Base-by-base conservation (phyloP, 805 yeast species). In the Ogataea naganishii region DNA sequence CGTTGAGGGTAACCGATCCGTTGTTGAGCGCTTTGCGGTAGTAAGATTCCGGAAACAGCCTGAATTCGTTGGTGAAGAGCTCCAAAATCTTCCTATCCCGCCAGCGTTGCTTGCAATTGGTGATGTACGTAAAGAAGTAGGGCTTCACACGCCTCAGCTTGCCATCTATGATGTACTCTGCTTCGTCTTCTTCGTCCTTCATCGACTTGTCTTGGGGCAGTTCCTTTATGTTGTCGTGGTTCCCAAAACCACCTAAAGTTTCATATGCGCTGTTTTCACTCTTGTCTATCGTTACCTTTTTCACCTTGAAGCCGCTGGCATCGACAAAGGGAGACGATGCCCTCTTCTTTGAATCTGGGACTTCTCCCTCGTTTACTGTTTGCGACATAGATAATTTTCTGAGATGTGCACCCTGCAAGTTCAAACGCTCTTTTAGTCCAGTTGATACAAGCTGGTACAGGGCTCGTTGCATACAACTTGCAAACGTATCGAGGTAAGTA, bases 21-120 rank as follows among this genome's bases (percentile, higher is more conserved):
- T 56, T 58, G 2, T 54, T 56, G 7, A 74, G 60, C 1, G 73
- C 63, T 32, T 64, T 59, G 18, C 54, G 51, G 54, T 89, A 89
- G 50, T 81, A 80, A 7, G 64, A 69, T 23, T 70, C 70, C 9
- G 77, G 75, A 34, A 80, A 64, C 44, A 88, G 92, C 35, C 98
- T 61, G 48, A 94, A 92, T 53, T 92, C 99, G 20, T 67, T 67
- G 4, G 75, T 59, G 47, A 94, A 92, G 3, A 92, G 74, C 33
- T 92, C 96, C 4, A 85, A 39, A 20, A 92, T 53, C 14, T 74
- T 74, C n/a, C 84, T 62, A 43, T 80, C 88, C 42, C 89, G 67
- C 99, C 99, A 92, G 46, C 99, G 64, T 48, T 69, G 58, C 53
- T 92, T 92, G 55, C 96, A 88, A 48, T 78, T 83, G 0, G 99